phyloP scores from a whole-genome alignment of 2,329 filamentous ascomycete genomes.

The Rhinocladiella mackenziei region DNA sequence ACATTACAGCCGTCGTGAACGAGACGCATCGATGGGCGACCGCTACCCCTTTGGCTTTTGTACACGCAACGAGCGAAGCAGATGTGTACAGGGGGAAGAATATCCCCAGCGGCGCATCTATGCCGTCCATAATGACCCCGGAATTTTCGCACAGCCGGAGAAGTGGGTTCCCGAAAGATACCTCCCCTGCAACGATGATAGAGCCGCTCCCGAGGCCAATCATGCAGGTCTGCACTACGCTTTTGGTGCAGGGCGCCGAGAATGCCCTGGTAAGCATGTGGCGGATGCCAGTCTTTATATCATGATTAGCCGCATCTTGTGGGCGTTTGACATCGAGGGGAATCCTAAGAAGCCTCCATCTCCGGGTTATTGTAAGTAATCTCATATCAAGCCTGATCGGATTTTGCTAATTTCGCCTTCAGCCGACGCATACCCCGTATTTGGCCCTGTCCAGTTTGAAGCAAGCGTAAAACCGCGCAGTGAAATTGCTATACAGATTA shows the following conservation, averaged over 20 bases:
- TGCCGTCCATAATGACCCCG: conserved; percentile 33
- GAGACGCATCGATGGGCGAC: conserved; percentile 46
- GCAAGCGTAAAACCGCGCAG: conserved; percentile 8
- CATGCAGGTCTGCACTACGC: conserved; percentile 42
- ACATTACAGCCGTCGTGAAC: conserved; percentile 39
- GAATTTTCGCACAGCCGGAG: conserved; percentile 19
- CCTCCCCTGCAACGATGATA: conserved; percentile 32
- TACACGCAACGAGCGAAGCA: conserved; percentile 30
- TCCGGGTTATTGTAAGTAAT: conserved; percentile 9
- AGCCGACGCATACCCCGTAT: conserved; percentile 10
- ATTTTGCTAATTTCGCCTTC: conserved; percentile 1
- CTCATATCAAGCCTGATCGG: neutral
- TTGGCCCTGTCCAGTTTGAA: conserved; percentile 9
- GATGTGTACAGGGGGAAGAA: conserved; percentile 26
- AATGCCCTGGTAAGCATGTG: conserved; percentile 34
- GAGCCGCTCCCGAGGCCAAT: conserved; percentile 38
- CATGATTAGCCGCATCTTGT: conserved; percentile 56
- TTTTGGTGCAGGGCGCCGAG: conserved; percentile 52
- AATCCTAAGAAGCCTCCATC: conserved; percentile 7
- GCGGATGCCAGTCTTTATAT: conserved; percentile 44
- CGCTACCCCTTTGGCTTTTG: conserved; percentile 42
- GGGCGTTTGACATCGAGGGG: conserved; percentile 31
- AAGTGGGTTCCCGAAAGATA: conserved; percentile 46
- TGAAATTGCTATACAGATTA: neutral
- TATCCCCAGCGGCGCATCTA: conserved; percentile 43